Evolutionary conservation across 108 stramenopile genomes (phyloP).

Genomic region (Skeletonema tropicum): DNA sequence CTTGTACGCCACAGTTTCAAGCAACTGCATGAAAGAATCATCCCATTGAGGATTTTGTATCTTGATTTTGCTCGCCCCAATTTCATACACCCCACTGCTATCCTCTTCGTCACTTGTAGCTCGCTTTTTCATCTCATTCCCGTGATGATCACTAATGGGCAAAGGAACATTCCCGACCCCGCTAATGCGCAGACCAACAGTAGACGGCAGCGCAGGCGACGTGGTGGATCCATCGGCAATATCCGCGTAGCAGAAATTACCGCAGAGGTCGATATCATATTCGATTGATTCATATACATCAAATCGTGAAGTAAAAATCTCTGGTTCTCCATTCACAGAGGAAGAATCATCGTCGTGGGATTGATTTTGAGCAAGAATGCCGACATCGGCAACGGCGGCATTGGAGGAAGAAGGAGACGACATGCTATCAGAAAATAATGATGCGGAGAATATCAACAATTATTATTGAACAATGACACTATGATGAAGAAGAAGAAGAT

Average conservation of each 20-base stretch:
- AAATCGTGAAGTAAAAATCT: neutral
- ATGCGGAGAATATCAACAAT: no score
- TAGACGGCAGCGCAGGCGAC: no score
- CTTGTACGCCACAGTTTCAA: slow-evolving; percentile 15
- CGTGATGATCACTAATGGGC: slow-evolving; percentile 16
- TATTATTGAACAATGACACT: no score
- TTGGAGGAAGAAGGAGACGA: neutral
- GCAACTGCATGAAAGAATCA: neutral
- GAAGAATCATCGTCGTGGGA: neutral
- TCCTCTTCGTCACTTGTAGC: no score
- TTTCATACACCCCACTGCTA: no score
- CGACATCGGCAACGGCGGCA: slow-evolving; percentile 13
- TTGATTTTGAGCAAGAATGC: neutral
- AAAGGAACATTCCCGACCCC: slow-evolving; percentile 21
- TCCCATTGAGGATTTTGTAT: slow-evolving; percentile 27
- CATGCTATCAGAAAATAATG: neutral
- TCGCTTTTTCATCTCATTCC: no score
- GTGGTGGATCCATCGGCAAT: slow-evolving; percentile 11
- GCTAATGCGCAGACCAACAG: slow-evolving; percentile 22
- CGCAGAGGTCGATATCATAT: neutral
- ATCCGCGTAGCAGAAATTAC: slow-evolving; percentile 5
- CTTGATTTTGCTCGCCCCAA: no score
- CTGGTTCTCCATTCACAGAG: neutral
- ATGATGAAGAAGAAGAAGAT: no score
- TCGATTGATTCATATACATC: neutral